These are phyloP conservation scores for Moesziomyces aphidis DNA, from an alignment of 1,284 basidiomycete genomes.

Conservation along the genomic window DNA sequence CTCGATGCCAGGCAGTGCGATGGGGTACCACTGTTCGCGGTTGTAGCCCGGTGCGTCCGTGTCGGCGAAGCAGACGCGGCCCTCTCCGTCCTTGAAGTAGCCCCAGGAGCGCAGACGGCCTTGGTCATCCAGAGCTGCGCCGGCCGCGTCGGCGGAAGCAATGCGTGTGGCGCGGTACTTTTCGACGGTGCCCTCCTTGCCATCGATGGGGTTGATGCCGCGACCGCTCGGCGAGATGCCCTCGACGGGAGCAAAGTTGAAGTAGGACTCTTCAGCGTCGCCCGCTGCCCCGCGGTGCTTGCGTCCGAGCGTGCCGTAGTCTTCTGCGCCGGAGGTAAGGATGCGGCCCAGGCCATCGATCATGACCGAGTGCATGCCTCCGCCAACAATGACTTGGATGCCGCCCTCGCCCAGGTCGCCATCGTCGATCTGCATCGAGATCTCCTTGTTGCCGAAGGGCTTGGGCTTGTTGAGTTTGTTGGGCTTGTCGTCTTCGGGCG, in stretches of 20 bases:
- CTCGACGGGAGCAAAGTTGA: slow-evolving; percentile 79
- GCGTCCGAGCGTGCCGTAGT: slow-evolving; percentile 86
- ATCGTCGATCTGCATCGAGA: slow-evolving; percentile 55
- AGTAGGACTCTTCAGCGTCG: slow-evolving; percentile 82
- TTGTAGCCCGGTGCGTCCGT: slow-evolving; percentile 53
- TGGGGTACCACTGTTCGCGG: slow-evolving; percentile 60
- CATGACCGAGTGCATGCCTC: slow-evolving; percentile 66
- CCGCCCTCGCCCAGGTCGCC: slow-evolving; percentile 59
- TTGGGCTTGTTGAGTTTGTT: slow-evolving; percentile 63
- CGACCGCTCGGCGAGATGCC: slow-evolving; percentile 70
- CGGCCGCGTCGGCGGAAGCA: slow-evolving; percentile 85
- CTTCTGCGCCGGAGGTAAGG: slow-evolving; percentile 85
- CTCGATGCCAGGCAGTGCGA: slow-evolving; percentile 68
- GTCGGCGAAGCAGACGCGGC: slow-evolving; percentile 83
- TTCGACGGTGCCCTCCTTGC: slow-evolving; percentile 78
- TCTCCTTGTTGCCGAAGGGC: slow-evolving; percentile 56
- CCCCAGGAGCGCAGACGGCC: slow-evolving; percentile 77
- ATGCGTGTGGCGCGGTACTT: slow-evolving; percentile 83
- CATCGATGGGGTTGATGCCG: slow-evolving; percentile 70
- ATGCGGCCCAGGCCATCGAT: slow-evolving; percentile 61
- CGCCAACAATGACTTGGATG: slow-evolving; percentile 58
- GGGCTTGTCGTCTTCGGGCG: slow-evolving; percentile 63
- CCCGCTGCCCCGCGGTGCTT: slow-evolving; percentile 74
- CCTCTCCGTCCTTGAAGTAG: slow-evolving; percentile 83
- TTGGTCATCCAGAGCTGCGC: slow-evolving; percentile 80